Base-by-base conservation (phyloP, 1,284 basidiomycete genomes). In the Puccinia novopanici region DNA sequence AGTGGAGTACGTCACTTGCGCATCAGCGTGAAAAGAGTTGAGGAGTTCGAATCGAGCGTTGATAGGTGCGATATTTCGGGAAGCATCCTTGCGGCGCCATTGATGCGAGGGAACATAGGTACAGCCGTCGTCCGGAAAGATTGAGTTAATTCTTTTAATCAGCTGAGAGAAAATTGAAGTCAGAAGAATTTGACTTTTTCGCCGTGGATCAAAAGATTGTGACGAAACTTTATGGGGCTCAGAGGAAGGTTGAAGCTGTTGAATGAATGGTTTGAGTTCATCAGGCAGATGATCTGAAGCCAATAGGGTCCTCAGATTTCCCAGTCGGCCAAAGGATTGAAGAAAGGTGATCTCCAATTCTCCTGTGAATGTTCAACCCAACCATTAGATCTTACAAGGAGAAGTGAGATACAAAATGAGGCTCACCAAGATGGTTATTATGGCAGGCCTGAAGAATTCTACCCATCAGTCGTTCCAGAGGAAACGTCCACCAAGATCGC, bases 381-480 rank as follows among this genome's bases (percentile, higher is more conserved):
- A 24, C n/a, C 19, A 45, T 15, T 45, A 45, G 22, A n/a, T 55
- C n/a, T n/a, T n/a, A n/a, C n/a, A n/a, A n/a, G n/a, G n/a, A n/a
- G 27, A 8, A 34, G 30, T n/a, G 37, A 74, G 6, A 40, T 42
- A 9, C 5, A 13, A 24, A 57, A 1, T 50, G 22, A 12, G 61
- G 27, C 75, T 52, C 8, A 76, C 75, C 48, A 10, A 67, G 42
- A 67, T 54, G 75, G 50, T 76, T 76, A 37, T 76, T 76, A 34
- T 76, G 59, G 37, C 15, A 50, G 12, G 61, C 8, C 63, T 76
- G 63, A 13, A 48, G 48, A 17, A 76, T 76, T 37, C 42, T 50
- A 27, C 61, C 75, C 75, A 76, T 76, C 2, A 76, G 61, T 9
- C 63, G 40, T 37, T 76, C 75, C 48, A 76, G 42, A 10, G 75